A percentile compares a stretch with the other conserved stretches of the same genome.
These are phyloP conservation scores for Pleurotus tuoliensis DNA, from an alignment of 768 basidiomycete species.

Conservation along the genomic window DNA sequence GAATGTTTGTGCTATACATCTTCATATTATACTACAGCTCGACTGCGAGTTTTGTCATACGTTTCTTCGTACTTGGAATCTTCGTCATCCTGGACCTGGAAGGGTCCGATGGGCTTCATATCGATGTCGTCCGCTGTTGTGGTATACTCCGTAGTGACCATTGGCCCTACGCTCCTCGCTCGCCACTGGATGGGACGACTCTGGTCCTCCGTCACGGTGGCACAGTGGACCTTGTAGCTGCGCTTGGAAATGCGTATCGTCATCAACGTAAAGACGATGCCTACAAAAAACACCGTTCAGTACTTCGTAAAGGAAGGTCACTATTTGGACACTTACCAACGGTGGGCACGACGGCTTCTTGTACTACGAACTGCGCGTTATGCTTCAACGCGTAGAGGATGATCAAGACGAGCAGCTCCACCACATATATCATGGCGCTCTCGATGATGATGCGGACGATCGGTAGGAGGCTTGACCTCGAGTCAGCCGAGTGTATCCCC, in stretches of 20 bases:
- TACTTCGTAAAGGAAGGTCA: not conserved
- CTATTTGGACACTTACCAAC: not conserved
- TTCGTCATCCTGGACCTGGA: not conserved
- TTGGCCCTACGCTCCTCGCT: not conserved
- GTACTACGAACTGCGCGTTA: slow-evolving; percentile 10
- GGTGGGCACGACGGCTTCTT: slow-evolving; percentile 7
- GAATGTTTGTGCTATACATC: not conserved
- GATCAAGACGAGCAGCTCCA: slow-evolving; percentile 11
- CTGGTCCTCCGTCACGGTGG: not conserved
- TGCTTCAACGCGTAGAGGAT: slow-evolving; percentile 13
- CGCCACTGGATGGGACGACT: not conserved
- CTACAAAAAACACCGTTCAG: not conserved
- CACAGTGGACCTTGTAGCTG: not conserved
- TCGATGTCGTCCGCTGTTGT: not conserved
- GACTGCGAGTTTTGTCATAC: not conserved
- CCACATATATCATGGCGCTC: slow-evolving; percentile 14
- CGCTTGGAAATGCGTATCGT: slow-evolving; percentile 5
- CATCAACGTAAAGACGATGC: slow-evolving; percentile 7
- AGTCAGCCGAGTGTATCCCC: slow-evolving; percentile 4
- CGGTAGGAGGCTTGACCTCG: slow-evolving; percentile 10
- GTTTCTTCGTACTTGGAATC: not conserved
- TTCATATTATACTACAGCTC: not conserved
- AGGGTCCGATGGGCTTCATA: slow-evolving; percentile 3
- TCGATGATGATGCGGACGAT: slow-evolving; percentile 14
- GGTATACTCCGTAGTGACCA: not conserved